A percentile compares a stretch with the other conserved stretches of the same genome.
Conservation (phyloP, 257 asterid species). For the Haberlea rhodopensis region DNA sequence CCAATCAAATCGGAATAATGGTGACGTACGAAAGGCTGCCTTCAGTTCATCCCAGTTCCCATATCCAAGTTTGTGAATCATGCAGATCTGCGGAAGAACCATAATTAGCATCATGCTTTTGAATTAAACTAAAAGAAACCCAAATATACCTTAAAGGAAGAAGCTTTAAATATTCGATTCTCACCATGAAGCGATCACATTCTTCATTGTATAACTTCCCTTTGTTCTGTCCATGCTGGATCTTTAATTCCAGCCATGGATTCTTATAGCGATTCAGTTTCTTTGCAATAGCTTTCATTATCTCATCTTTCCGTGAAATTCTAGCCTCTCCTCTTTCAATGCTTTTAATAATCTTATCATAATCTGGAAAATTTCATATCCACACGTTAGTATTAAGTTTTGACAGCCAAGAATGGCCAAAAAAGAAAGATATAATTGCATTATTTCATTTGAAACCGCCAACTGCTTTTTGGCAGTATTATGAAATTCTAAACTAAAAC, state of each 20-base stretch:
- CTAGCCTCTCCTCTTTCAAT: slow-evolving; percentile 99
- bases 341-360: slow-evolving; percentile 87
- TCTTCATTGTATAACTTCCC: slow-evolving; percentile 98
- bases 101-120: background rate
- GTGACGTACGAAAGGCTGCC: slow-evolving; percentile 95
- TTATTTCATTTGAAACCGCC: too few relatives aligned
- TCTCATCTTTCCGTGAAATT: slow-evolving; percentile 93
- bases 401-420: background rate
- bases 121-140: slow-evolving; percentile 2
- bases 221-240: slow-evolving; percentile 98
- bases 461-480: too few relatives aligned
- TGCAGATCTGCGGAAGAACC: slow-evolving; percentile 61
- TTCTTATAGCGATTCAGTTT: slow-evolving; percentile 93
- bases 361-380: slow-evolving; percentile 54
- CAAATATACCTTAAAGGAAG: background rate
- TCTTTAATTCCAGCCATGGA: slow-evolving; percentile 96
- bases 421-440: background rate
- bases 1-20: slow-evolving; percentile 97
- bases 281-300: slow-evolving; percentile 96
- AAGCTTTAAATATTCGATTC: slow-evolving; percentile 11
- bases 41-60: slow-evolving; percentile 99
- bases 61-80: slow-evolving; percentile 97
- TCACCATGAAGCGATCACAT: slow-evolving; percentile 99
- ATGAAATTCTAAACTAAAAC: too few relatives aligned
- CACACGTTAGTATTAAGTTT: slow-evolving; percentile 17